Evolutionary conservation across 176 grass and related monocot species (phyloP).

Genomic region (Bonia amplexicaulis): DNA sequence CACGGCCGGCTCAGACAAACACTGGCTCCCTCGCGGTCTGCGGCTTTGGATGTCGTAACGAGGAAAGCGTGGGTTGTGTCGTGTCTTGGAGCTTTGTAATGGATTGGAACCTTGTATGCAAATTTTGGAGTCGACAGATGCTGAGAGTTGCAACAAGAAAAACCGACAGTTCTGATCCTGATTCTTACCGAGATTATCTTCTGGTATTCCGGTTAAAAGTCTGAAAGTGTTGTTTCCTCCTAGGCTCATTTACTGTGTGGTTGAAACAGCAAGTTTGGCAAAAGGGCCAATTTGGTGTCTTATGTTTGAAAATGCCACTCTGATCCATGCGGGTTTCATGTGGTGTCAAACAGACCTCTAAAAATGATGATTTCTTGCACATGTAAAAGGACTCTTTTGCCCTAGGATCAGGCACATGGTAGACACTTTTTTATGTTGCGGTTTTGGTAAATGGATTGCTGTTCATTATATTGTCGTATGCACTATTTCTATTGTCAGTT

Average conservation of each 20-base stretch:
- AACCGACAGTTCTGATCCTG: not conserved
- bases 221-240: not conserved
- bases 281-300: too few relatives aligned
- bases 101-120: not conserved
- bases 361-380: not conserved
- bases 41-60: not conserved
- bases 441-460: too few relatives aligned
- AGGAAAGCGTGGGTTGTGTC: not conserved
- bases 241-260: not conserved
- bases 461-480: too few relatives aligned
- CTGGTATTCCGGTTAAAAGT: not conserved
- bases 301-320: too few relatives aligned
- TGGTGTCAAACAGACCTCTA: not conserved
- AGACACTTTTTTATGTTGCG: too few relatives aligned
- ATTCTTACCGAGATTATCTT: not conserved
- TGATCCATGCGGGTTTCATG: too few relatives aligned
- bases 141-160: constrained; percentile 14
- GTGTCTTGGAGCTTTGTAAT: not conserved
- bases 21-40: not conserved
- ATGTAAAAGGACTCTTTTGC: too few relatives aligned
- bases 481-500: not conserved
- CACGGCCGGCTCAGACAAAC: not conserved
- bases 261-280: too few relatives aligned
- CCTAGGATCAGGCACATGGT: too few relatives aligned
- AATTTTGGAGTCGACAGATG: not conserved